These are phyloP conservation scores for Pulveroboletus sp. DNA, from an alignment of 768 basidiomycete species.

Conservation along the genomic window DNA sequence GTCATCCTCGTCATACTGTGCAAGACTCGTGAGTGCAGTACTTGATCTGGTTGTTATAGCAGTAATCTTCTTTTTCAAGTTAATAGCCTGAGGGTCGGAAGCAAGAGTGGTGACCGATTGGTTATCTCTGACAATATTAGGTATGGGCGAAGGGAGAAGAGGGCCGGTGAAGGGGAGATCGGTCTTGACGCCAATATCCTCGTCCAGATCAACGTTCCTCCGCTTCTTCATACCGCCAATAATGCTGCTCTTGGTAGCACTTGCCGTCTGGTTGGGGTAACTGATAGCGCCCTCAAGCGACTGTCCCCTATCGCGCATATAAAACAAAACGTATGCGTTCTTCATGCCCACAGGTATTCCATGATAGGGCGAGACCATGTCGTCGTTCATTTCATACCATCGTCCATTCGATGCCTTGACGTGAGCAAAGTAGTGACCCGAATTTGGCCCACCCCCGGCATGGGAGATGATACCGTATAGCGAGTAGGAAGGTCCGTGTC, in stretches of 20 bases:
- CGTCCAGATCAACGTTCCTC: constrained; percentile 42
- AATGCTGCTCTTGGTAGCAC: constrained; percentile 34
- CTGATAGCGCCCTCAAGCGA: constrained; percentile 58
- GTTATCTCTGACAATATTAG: constrained; percentile 13
- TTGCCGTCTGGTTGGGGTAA: constrained; percentile 15
- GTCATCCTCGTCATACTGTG: constrained; percentile 41
- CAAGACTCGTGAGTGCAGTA: constrained; percentile 35
- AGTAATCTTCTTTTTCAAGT: constrained; percentile 51
- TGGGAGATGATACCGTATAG: constrained; percentile 93
- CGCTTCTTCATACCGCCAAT: constrained; percentile 46
- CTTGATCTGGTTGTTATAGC: constrained; percentile 30
- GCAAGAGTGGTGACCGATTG: constrained; percentile 8
- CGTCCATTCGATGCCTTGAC: constrained; percentile 63
- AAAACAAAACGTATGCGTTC: constrained; percentile 92
- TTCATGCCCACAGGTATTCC: constrained; percentile 55
- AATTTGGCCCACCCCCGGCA: constrained; percentile 88
- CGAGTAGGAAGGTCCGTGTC: constrained; percentile 73
- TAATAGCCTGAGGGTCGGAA: constrained; percentile 49
- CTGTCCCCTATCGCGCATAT: constrained; percentile 77
- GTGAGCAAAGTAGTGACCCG: constrained; percentile 91
- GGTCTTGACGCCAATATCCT: constrained; percentile 48
- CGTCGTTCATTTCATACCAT: constrained; percentile 97
- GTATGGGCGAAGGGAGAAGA: constrained; percentile 47
- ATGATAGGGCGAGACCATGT: constrained; percentile 48
- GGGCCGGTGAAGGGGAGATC: constrained; percentile 60